Evolutionary conservation across 2,329 filamentous ascomycete species (phyloP), one percentile per base, ranked within the genome.

Genomic region (Xylaria sp.): DNA sequence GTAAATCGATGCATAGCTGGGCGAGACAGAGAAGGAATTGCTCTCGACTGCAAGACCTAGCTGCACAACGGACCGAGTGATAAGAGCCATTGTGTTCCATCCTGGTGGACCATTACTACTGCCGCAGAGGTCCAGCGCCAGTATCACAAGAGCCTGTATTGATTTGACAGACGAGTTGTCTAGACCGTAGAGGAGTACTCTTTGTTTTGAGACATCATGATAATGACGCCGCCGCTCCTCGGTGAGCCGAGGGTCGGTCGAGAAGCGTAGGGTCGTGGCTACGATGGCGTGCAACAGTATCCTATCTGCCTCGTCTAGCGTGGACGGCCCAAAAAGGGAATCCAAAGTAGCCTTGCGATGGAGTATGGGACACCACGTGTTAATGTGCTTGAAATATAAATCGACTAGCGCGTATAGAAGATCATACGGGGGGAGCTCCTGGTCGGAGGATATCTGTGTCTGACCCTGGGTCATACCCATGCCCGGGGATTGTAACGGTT

Each of bases 121-220:
- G 8, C 93, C 93, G 31, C 92, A 89, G 23, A 96, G 83, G 72
- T 97, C 93, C 10, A 97, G 78, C 0, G 93, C 91, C 4, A 97
- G 80, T 51, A 97, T 95, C 1, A 96, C 91, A 6, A 97, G 80
- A 4, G 93, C 93, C 73, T 97, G 92, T 4, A 97, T 80, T 1
- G 92, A 88, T 74, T 93, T 94, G 60, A 97, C 92, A 0, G 92
- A 95, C 11, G 92, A 93, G 69, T 95, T 93, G 70, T 96, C 92
- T 69, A 97, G 85, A 4, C 93, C 92, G 70, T 96, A 96, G 0
- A 97, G 82, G 11, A 97, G 75, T 0, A 97, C 93, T 63, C 90
- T 91, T 70, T 94, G 89, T 74, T 96, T 97, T 0, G 92, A 93
- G 2, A 87, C 84, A 60, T 88, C 85, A 73, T 96, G 90, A 70